These are phyloP conservation scores for Excoecaria cochinchinensis DNA, from an alignment of 345 rosid genomes.

Conservation along the genomic window DNA sequence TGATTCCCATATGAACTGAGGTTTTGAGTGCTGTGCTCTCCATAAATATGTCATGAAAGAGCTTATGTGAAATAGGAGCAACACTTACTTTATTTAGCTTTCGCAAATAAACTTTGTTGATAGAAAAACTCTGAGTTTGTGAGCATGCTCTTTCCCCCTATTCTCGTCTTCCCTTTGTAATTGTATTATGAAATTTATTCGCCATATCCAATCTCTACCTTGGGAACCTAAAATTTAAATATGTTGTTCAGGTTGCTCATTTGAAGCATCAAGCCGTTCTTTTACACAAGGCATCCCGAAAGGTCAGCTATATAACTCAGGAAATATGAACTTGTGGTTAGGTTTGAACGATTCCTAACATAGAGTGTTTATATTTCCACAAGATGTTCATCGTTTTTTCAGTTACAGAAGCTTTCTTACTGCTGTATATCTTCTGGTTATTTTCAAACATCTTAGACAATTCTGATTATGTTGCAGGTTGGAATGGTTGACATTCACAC, in stretches of 20 bases:
- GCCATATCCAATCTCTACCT: not conserved
- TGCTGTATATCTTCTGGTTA: not conserved
- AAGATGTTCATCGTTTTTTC: not conserved
- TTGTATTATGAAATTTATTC: not conserved
- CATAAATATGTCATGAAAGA: not conserved
- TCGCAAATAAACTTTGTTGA: no score
- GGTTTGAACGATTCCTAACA: not conserved
- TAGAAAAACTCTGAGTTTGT: not conserved
- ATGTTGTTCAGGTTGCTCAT: constrained; percentile 49
- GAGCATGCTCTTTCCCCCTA: not conserved
- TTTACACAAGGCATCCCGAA: constrained; percentile 49
- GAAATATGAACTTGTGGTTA: not conserved
- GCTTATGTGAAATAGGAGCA: not conserved
- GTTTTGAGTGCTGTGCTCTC: not conserved
- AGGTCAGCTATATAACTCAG: constrained; percentile 25
- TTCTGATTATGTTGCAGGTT: constrained; percentile 28
- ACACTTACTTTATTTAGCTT: not conserved
- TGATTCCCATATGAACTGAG: no score
- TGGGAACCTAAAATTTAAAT: not conserved
- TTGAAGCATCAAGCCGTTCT: constrained; percentile 59
- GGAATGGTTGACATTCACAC: constrained; percentile 22
- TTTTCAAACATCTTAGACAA: constrained; percentile 10
- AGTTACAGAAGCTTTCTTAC: not conserved
- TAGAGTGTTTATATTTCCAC: not conserved
- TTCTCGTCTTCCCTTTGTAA: not conserved